Conservation (phyloP, 2,329 filamentous ascomycete genomes). For the Fusarium sp. region DNA sequence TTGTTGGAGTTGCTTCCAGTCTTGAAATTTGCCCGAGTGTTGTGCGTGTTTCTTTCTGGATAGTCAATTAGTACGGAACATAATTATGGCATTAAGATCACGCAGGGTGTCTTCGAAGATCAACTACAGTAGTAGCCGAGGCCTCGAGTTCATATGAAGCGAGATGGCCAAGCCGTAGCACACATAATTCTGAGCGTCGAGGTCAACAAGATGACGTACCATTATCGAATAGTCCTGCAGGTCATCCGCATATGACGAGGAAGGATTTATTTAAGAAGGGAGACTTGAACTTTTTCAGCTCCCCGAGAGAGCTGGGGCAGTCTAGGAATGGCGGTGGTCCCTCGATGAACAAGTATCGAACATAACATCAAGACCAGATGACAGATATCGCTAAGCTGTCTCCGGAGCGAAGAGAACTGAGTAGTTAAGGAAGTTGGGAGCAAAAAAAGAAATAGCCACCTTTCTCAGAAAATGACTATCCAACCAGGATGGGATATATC, state of each 20-base stretch:
- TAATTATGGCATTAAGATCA: not conserved
- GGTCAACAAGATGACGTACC: not conserved
- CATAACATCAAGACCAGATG: not conserved
- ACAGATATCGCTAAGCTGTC: no score
- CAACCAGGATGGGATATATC: not conserved
- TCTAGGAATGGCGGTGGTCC: not conserved
- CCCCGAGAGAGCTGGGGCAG: not conserved
- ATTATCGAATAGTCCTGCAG: not conserved
- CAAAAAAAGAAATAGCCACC: not conserved
- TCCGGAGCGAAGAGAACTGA: no score
- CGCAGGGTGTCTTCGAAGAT: not conserved
- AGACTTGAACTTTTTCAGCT: not conserved
- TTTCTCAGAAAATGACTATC: not conserved
- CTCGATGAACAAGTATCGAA: not conserved
- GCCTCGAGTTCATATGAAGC: not conserved
- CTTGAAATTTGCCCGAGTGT: conserved; percentile 26
- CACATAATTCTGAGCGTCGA: not conserved
- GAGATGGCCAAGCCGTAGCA: not conserved
- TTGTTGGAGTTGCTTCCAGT: conserved; percentile 11
- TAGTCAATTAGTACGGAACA: not conserved
- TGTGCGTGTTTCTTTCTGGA: conserved; percentile 29
- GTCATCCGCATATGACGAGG: no score
- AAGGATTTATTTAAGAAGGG: not conserved
- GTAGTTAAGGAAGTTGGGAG: no score
- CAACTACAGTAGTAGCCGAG: not conserved